Conservation (phyloP, 2,329 filamentous ascomycete genomes). For the Xylariales sp. region DNA sequence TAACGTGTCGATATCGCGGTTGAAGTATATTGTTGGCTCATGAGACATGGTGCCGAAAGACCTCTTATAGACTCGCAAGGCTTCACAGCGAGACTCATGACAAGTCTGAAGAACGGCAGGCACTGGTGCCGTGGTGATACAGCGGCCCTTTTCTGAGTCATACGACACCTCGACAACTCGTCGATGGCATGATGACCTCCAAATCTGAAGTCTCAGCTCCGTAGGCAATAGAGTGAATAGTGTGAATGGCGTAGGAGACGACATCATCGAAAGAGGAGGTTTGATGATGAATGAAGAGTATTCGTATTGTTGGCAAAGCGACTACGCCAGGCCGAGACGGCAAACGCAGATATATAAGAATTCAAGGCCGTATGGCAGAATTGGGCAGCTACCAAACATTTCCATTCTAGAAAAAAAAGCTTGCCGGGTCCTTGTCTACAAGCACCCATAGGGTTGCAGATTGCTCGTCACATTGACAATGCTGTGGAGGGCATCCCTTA, state of each 20-base stretch:
- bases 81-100: slow-evolving; percentile 57
- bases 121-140: slow-evolving; percentile 52
- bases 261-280: slow-evolving; percentile 37
- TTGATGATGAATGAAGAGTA: background rate
- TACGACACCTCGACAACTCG: slow-evolving; percentile 57
- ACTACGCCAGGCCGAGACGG: slow-evolving; percentile 6
- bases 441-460: slow-evolving; percentile 25
- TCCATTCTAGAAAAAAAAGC: slow-evolving; percentile 14
- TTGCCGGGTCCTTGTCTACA: slow-evolving; percentile 16
- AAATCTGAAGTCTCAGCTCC: slow-evolving; percentile 57
- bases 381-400: slow-evolving; percentile 20
- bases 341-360: slow-evolving; percentile 13
- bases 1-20: slow-evolving; percentile 50
- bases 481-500: slow-evolving; percentile 30
- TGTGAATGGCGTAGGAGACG: slow-evolving; percentile 44
- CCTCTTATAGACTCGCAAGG: slow-evolving; percentile 53
- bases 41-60: slow-evolving; percentile 52
- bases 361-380: slow-evolving; percentile 5
- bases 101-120: slow-evolving; percentile 57
- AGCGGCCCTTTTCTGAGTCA: slow-evolving; percentile 51
- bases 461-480: slow-evolving; percentile 24
- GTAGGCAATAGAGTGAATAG: slow-evolving; percentile 53
- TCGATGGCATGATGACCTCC: slow-evolving; percentile 52
- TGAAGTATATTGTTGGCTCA: slow-evolving; percentile 49
- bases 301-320: slow-evolving; percentile 9